Percentiles rank a stretch among this genome's conserved stretches.
phyloP scores from a whole-genome alignment of 2,329 filamentous ascomycete species.

The Talaromyces sp. region DNA sequence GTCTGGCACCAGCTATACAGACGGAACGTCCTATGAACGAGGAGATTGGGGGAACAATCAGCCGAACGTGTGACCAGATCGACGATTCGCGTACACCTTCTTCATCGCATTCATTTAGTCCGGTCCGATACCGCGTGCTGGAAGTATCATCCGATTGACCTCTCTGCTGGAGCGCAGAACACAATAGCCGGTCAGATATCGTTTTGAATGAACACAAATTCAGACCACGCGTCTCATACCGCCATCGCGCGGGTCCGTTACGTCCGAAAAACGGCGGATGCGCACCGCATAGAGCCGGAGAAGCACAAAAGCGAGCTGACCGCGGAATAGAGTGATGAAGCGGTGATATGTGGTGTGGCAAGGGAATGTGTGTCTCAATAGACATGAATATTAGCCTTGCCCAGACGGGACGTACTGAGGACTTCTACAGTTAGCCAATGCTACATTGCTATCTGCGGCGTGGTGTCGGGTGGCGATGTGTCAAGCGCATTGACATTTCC shows the following conservation, averaged over 20 bases:
- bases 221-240: not conserved
- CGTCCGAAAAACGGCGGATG: not conserved
- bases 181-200: not conserved
- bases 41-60: not conserved
- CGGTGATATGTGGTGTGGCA: not conserved
- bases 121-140: not conserved
- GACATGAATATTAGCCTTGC: not conserved
- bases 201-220: not conserved
- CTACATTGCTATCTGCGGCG: not conserved
- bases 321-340: not conserved
- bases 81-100: not conserved
- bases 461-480: not conserved
- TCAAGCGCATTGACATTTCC: not conserved
- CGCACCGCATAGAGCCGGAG: not conserved
- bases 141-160: not conserved
- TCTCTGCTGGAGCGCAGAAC: not conserved
- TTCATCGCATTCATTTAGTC: not conserved
- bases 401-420: not conserved
- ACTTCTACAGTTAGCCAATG: conserved; percentile 8
- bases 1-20: not conserved
- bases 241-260: not conserved
- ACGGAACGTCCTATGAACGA: not conserved
- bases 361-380: not conserved
- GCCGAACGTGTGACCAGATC: not conserved
- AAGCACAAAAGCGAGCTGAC: not conserved